Base-by-base conservation (phyloP, 1,139 yeast genomes). In the Citeromyces hawaiiensis region DNA sequence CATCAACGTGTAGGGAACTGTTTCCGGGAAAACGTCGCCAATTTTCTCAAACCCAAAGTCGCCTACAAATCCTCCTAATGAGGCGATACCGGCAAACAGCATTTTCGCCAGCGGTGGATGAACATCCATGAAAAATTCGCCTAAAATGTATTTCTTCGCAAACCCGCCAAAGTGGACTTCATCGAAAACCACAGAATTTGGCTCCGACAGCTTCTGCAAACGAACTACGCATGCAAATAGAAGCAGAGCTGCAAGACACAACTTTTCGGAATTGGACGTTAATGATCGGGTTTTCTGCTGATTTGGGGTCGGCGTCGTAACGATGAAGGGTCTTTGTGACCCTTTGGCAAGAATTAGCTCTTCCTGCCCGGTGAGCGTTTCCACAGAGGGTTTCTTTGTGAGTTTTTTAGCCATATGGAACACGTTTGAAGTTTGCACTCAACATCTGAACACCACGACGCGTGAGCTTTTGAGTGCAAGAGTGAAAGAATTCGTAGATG, bases 41-140 rank as follows among this genome's bases (percentile, higher is more conserved):
- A 87, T 87, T 39, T 66, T 66, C 48, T 71, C 73, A 56, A 87
- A 86, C 43, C 64, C 70, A 53, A 85, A 85, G 50, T 74, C 76
- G 39, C 94, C 94, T n/a, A 29, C 34, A 60, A 77, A 86, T 0
- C 94, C 94, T 39, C 81, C 86, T 25, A 82, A 47, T 37, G 70
- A 60, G 1, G 75, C 88, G 37, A 83, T 75, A 35, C 82, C 85
- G 2, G 94, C 95, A 60, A 73, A 83, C 42, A 87, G 61, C 83
- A 87, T 76, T 60, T 86, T 86, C 38, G 95, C 94, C 53, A 86
- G 68, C 4, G 96, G 96, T 21, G 96, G 96, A 57, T 87, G 96
- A 41, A 86, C 95, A 60, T 87, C 96, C 83, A 87, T 80, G 62
- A 87, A 86, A 60, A 70, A 83, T 16, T 61, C 61, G 33, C 91